Base-by-base conservation (phyloP, 345 rosid genomes). In the Nephelium lappaceum region DNA sequence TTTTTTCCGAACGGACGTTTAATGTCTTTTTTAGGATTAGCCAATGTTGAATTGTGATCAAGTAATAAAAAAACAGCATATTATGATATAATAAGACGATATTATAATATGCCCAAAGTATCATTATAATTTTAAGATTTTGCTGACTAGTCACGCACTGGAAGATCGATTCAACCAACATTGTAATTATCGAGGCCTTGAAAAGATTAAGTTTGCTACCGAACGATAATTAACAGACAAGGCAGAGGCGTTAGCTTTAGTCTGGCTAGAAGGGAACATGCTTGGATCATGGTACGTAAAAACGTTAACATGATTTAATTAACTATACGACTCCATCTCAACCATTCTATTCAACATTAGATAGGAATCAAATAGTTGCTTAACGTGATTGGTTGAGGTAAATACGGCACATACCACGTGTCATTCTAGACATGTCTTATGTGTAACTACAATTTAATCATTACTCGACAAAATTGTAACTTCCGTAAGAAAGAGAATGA, bases 401-500 rank as follows among this genome's bases (percentile, higher is more conserved):
- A 53, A 36, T 45, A 31, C 19, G 63, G 36, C 51, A 69, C 39
- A 14, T 68, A 77, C 76, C 76, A 69, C 72, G 66, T 76, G 77
- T 76, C 80, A 76, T 76, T 76, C 82, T 47, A 10, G 41, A 38
- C n/a, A 23, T 65, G 69, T 76, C 57, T 1, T 42, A 47, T 2
- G 27, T 3, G 19, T 55, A 72, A 77, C 51, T 45, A 45, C 0
- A 62, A 69, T 49, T 73, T 78, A 62, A 0, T 27, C 14, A 19
- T 21, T 74, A 80, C n/a, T 24, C 1, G 38, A 69, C 84, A 81
- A 81, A 77, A n/a, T 9, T 39, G 27, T 24, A 7, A 24, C 53
- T 73, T 51, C 79, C 81, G 57, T 63, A 68, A 15, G 19, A 23
- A 24, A 71, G 24, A 75, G 83, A 81, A 66, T 58, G 68, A 67